Percentiles rank a stretch among this genome's conserved stretches.
Evolutionary conservation across 371 early-diverging fungal species (phyloP).

Genomic region (Mortierella sp.): DNA sequence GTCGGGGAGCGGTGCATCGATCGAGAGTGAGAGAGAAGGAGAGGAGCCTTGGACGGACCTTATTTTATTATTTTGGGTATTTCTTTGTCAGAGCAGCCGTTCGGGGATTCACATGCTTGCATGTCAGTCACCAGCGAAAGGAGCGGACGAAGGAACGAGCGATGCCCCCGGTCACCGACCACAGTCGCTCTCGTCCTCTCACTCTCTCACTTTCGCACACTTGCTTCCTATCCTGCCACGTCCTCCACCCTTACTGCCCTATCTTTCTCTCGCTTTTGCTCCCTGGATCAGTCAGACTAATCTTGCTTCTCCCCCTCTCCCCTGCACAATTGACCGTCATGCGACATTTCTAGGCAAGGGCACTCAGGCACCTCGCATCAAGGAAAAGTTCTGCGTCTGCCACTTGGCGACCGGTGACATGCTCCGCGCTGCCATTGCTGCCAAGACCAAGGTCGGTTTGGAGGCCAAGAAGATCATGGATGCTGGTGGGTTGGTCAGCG

Average conservation of each 20-base stretch:
- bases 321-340: not conserved
- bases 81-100: too few relatives aligned
- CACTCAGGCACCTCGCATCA: conserved; percentile 96
- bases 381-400: conserved; percentile 93
- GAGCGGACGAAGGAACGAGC: too few relatives aligned
- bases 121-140: too few relatives aligned
- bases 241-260: not conserved
- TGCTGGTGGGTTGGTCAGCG: conserved; percentile 96
- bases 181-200: too few relatives aligned
- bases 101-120: too few relatives aligned
- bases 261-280: not conserved
- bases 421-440: conserved; percentile 96
- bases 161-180: too few relatives aligned
- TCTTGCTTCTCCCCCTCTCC: conserved; percentile 1
- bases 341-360: conserved; percentile 85
- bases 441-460: conserved; percentile 92
- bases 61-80: too few relatives aligned
- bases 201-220: not conserved
- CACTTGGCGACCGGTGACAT: conserved; percentile 99
- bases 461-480: conserved; percentile 99
- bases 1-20: too few relatives aligned
- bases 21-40: too few relatives aligned
- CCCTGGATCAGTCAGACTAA: not conserved
- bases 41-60: too few relatives aligned
- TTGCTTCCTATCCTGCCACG: not conserved